Conservation (phyloP, 345 rosid species). For the Syzygium jambos region DNA sequence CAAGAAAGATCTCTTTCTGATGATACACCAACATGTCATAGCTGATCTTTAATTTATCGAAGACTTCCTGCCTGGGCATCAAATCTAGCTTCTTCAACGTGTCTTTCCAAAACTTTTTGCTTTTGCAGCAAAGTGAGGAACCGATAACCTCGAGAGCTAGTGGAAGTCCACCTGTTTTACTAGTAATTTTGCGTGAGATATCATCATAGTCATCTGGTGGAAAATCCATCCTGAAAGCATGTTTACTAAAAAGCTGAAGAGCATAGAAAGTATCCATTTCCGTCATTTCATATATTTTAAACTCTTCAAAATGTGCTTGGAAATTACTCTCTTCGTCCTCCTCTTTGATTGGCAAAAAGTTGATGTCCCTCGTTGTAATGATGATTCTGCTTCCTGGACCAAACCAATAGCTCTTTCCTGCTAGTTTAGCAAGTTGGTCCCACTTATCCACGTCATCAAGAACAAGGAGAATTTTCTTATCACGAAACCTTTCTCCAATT, state of each 20-base stretch:
- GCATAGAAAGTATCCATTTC: fast-evolving
- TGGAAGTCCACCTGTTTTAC: background rate
- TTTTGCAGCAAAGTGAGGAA: background rate
- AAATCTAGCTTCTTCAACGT: background rate
- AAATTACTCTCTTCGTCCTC: background rate
- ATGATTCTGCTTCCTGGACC: background rate
- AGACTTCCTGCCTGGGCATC: background rate
- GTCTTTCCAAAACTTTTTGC: background rate
- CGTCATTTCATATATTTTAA: background rate
- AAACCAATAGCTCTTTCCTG: background rate
- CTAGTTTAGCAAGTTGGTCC: background rate
- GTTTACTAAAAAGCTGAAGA: background rate
- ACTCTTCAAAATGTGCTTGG: background rate
- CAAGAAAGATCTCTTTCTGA: background rate
- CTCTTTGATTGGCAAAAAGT: background rate
- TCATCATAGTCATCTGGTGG: fast-evolving
- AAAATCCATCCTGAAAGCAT: background rate
- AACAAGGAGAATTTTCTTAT: background rate
- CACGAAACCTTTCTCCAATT: background rate
- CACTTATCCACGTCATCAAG: background rate
- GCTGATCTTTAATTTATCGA: background rate
- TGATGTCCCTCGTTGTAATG: background rate
- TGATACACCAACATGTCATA: background rate
- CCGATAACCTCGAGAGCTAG: background rate
- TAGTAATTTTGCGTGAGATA: background rate